Conservation (phyloP, 1,284 basidiomycete species). For the Erythrobasidium hasegawianum region DNA sequence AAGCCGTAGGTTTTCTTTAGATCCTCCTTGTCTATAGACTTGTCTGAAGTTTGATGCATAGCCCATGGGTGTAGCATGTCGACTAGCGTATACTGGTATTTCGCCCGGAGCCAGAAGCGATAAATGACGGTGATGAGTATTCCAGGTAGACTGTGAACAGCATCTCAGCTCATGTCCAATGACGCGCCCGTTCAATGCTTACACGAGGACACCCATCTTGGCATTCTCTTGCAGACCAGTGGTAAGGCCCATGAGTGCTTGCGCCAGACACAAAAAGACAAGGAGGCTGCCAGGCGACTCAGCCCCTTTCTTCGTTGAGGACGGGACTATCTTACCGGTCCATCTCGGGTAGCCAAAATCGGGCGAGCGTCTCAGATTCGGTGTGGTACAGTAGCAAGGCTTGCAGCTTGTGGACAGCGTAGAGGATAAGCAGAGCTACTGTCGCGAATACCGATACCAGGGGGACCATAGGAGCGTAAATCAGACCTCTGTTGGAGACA, state of each 20-base stretch:
- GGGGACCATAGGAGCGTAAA: slow-evolving; percentile 27
- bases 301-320: neutral
- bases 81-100: slow-evolving; percentile 15
- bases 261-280: slow-evolving; percentile 20
- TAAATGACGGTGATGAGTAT: slow-evolving; percentile 5
- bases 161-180: neutral
- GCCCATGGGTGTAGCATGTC: slow-evolving; percentile 19
- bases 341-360: slow-evolving; percentile 35
- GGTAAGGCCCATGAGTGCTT: slow-evolving; percentile 18
- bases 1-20: slow-evolving; percentile 9
- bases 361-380: slow-evolving; percentile 12
- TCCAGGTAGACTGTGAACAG: slow-evolving; percentile 1
- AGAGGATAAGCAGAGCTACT: slow-evolving; percentile 13
- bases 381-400: slow-evolving; percentile 18
- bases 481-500: neutral
- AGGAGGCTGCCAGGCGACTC: neutral
- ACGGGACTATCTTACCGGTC: slow-evolving; percentile 5
- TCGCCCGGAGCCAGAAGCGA: slow-evolving; percentile 11
- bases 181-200: neutral
- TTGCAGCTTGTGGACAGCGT: slow-evolving; percentile 24
- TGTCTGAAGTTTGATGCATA: neutral
- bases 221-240: slow-evolving; percentile 17
- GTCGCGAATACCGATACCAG: slow-evolving; percentile 18
- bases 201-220: slow-evolving; percentile 18
- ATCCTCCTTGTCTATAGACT: slow-evolving; percentile 1